A percentile compares a stretch with the other conserved stretches of the same genome.
Evolutionary conservation across 768 basidiomycete species (phyloP).

Genomic region (Russula virescens): DNA sequence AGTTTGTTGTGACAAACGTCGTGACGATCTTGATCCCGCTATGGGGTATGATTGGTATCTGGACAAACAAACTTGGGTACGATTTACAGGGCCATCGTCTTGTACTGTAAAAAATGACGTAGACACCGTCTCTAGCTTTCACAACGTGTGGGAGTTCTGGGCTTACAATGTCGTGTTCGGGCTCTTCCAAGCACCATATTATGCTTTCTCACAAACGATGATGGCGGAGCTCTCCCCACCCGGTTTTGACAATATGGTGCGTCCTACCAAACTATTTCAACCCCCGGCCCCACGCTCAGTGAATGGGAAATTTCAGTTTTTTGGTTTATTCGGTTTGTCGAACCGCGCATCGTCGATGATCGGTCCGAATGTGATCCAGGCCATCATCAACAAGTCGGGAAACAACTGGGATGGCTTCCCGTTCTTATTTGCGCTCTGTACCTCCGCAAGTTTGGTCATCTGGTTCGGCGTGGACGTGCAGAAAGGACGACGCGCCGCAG

Average conservation of each 20-base stretch:
- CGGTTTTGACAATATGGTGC: slow-evolving; percentile 78
- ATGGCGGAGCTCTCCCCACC: slow-evolving; percentile 86
- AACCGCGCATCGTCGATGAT: slow-evolving; percentile 76
- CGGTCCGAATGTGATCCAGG: slow-evolving; percentile 81
- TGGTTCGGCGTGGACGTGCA: slow-evolving; percentile 55
- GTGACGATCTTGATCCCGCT: slow-evolving; percentile 73
- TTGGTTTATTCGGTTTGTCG: slow-evolving; percentile 47
- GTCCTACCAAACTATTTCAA: no score
- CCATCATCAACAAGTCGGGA: slow-evolving; percentile 65
- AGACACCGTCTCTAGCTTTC: slow-evolving; percentile 37
- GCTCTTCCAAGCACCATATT: slow-evolving; percentile 82
- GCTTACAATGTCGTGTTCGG: slow-evolving; percentile 77
- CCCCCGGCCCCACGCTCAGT: no score
- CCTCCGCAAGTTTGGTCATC: slow-evolving; percentile 60
- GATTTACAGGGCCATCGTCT: slow-evolving; percentile 19
- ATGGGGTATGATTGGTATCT: slow-evolving; percentile 84
- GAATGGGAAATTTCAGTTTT: slow-evolving; percentile 47
- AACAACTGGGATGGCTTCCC: slow-evolving; percentile 83
- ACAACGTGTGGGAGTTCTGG: slow-evolving; percentile 88
- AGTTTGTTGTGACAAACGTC: slow-evolving; percentile 76
- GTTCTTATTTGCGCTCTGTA: slow-evolving; percentile 72
- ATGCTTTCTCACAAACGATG: slow-evolving; percentile 81
- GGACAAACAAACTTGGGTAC: slow-evolving; percentile 70
- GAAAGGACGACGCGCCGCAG: slow-evolving; percentile 36
- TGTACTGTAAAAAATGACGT: background rate